Conservation (phyloP, 345 rosid species). For the Gossypium stocksii region DNA sequence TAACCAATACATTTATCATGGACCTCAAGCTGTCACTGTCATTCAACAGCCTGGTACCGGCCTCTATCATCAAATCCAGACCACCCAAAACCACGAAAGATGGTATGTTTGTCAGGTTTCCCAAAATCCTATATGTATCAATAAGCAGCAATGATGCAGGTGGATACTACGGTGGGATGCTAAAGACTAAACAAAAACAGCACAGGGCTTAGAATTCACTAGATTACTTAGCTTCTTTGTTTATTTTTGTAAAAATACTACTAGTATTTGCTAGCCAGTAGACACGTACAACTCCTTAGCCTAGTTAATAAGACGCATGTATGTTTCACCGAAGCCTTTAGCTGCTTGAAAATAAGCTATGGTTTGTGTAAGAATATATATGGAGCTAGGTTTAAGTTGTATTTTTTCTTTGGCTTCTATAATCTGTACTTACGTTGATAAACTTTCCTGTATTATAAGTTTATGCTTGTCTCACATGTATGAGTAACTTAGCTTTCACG, state of each 20-base stretch:
- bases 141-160: neutral
- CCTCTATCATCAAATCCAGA: conserved; percentile 5
- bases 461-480: neutral
- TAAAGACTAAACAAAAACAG: too few relatives aligned
- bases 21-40: conserved; percentile 15
- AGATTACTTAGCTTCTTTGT: neutral
- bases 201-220: too few relatives aligned
- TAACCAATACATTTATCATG: conserved; percentile 10
- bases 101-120: conserved; percentile 1
- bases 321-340: neutral
- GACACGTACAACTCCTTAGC: neutral
- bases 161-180: neutral
- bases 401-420: too few relatives aligned
- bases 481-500: neutral
- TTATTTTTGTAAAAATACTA: neutral
- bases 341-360: neutral
- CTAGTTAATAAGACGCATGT: neutral
- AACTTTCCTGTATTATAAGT: neutral
- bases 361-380: neutral
- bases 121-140: neutral
- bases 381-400: too few relatives aligned
- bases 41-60: conserved; percentile 2
- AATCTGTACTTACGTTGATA: too few relatives aligned
- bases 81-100: neutral
- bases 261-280: neutral